Evolutionary conservation across 352 stramenopile species (phyloP), one percentile per base, ranked within the genome.

Genomic region (Globisporangium acanthophoron): DNA sequence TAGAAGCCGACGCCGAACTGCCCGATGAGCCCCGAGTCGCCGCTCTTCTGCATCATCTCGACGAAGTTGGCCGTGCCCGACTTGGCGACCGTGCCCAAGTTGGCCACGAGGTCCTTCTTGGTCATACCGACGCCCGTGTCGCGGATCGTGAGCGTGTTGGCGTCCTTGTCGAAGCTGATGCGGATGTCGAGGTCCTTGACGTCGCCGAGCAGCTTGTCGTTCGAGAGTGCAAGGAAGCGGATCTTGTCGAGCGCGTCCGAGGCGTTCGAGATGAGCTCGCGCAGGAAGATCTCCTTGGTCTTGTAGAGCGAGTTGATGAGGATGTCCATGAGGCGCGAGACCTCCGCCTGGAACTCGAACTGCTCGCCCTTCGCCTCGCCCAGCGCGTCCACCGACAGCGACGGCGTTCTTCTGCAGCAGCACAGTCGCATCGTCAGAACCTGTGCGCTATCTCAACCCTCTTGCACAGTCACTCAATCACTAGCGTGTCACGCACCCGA

Each of bases 1-100:
- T 99, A 99, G 83, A 99, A 99, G 81, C 97, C 97, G 45, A 99
- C 97, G 87, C 97, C 97, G 76, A 99, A 99, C 85, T 99, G 97
- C 66, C 97, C 97, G 76, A 99, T 99, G 97, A 99, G 96, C 96
- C 35, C 89, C 85, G 21, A 99, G 81, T 98, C 92, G 50, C 85
- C 82, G 6, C 51, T 58, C 27, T 67, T 51, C 35, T 40, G 35
- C 35, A 40, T 40, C 5, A 97, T 96, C 81, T 99, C 97, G 96
- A 99, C 99, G 76, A 99, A 99, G 12, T 94, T 94, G 87, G 99
- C 99, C 61, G 97, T 99, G 70, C 97, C 97, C 21, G 97, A 99
- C 86, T 99, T 99, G 73, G 97, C 97, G 71, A 99, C 99, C 68
- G 97, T 99, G 67, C 97, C 97, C 33, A 99, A 84, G 78, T 99